Percentiles rank a stretch among this genome's conserved stretches.
phyloP scores from a whole-genome alignment of 176 grass and related monocot species.

The Saccharum spontaneum region DNA sequence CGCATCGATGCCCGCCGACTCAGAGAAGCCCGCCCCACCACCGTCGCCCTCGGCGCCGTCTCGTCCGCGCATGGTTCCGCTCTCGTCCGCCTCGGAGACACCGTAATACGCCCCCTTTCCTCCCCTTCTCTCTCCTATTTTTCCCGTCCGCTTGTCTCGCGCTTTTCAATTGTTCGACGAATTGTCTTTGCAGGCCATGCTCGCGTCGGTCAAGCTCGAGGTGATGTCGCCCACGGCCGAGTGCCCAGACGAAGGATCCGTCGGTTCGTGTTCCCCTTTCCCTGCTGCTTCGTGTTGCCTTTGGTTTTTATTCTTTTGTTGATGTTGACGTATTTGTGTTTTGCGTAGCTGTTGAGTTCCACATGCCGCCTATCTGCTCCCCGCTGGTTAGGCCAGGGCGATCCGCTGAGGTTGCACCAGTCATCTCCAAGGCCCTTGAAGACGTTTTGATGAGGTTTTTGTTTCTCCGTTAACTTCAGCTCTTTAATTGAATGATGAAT shows the following conservation, averaged over 20 bases:
- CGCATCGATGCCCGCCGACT: conserved; percentile 72
- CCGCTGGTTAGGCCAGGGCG: conserved; percentile 73
- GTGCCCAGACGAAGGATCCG: conserved; percentile 64
- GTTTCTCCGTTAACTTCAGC: background rate
- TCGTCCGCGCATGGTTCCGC: conserved; percentile 68
- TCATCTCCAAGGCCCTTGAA: conserved; percentile 73
- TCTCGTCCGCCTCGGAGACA: conserved; percentile 81
- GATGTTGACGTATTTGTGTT: conserved; percentile 7
- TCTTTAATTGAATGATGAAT: conserved; percentile 10
- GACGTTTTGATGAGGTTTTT: conserved; percentile 66
- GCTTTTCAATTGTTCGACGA: conserved; percentile 35
- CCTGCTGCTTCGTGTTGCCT: background rate
- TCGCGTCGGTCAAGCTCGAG: conserved; percentile 90
- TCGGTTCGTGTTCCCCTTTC: conserved; percentile 51
- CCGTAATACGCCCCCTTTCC: conserved; percentile 26
- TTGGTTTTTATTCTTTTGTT: background rate
- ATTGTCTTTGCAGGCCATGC: conserved; percentile 70
- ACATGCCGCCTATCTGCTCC: conserved; percentile 90
- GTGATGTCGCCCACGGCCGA: conserved; percentile 67
- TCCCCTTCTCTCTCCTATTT: background rate
- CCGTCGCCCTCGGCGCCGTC: conserved; percentile 65
- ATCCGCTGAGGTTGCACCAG: conserved; percentile 53
- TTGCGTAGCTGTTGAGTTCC: conserved; percentile 73
- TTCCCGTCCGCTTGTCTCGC: background rate
- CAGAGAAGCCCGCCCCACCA: conserved; percentile 50